Conservation (phyloP, 169 alveolate species). For the Plasmodium yoelii region DNA sequence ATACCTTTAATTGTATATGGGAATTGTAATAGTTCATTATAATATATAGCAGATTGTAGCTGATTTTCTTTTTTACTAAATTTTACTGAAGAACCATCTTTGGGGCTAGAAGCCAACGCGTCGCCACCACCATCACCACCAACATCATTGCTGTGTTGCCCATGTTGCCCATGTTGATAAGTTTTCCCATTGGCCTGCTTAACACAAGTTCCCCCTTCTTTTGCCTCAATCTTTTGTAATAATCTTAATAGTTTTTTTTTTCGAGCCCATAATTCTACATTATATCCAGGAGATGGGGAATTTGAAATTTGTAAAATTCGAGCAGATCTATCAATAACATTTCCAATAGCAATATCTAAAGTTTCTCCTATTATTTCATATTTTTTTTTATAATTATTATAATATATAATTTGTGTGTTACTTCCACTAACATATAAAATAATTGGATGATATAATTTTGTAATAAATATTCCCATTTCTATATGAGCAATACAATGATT, state of each 20-base stretch:
- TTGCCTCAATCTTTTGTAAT: constrained; percentile 18
- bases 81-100: neutral
- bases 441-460: constrained; percentile 95
- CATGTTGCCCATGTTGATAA: no score
- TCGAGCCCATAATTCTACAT: constrained; percentile 96
- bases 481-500: constrained; percentile 99
- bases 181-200: no score
- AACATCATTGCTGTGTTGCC: no score
- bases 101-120: neutral
- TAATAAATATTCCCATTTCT: constrained; percentile 98
- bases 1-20: constrained; percentile 99
- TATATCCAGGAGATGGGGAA: constrained; percentile 99
- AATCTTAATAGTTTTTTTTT: constrained; percentile 78
- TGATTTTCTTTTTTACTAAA: neutral
- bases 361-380: constrained; percentile 99
- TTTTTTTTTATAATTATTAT: constrained; percentile 85
- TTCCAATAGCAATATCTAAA: constrained; percentile 98
- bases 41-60: neutral
- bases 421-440: constrained; percentile 99
- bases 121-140: no score
- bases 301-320: constrained; percentile 95
- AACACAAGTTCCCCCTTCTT: neutral
- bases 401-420: constrained; percentile 96
- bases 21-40: constrained; percentile 91
- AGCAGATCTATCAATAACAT: constrained; percentile 98